Base-by-base conservation (phyloP, 179 eudicot species). In the Beta corolliflora region DNA sequence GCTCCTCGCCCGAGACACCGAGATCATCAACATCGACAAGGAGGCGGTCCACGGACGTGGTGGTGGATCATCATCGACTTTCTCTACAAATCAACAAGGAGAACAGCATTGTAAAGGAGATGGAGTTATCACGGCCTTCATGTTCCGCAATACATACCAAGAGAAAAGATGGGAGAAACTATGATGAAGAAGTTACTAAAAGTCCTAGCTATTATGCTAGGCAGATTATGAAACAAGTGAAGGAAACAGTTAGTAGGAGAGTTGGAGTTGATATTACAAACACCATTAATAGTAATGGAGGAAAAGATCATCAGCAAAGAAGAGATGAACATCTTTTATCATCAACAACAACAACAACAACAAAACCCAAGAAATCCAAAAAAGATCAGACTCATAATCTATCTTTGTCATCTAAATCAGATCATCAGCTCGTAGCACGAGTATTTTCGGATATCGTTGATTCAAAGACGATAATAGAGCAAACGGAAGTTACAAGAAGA, bases 191-290 rank as follows among this genome's bases (percentile, higher is more conserved):
- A 76, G 66, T 75, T 10, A 29, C 63, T n/a, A 84, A 79, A 50
- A 91, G 93, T 82, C 92, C 91, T 1, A 83, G 91, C 23, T 79
- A 82, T 36, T 91, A 88, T 69, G 95, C 93, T 2, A 87, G 84
- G 65, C 92, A 95, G 66, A 88, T 91, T 36, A 89, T 92, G 84
- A 92, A 88, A 86, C 94, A 92, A 71, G 93, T 87, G 5, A 92
- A 67, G 78, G 98, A 94, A 84, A 91, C 84, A 61, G 93, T 90
- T 9, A 84, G 89, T 72, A 83, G 90, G 50, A 91, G 87, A 87
- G 88, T 89, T 80, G 97, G 99, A 1, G 63, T 78, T 8, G 98
- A 94, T 60, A 90, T 94, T 65, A 94, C 93, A 7, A 94, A 94
- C 70, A 84, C 83, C 45, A 60, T 82, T 41, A 81, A 29, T 50